Base-by-base conservation (phyloP, 768 basidiomycete species). In the Termitomyces bulborhizus region DNA sequence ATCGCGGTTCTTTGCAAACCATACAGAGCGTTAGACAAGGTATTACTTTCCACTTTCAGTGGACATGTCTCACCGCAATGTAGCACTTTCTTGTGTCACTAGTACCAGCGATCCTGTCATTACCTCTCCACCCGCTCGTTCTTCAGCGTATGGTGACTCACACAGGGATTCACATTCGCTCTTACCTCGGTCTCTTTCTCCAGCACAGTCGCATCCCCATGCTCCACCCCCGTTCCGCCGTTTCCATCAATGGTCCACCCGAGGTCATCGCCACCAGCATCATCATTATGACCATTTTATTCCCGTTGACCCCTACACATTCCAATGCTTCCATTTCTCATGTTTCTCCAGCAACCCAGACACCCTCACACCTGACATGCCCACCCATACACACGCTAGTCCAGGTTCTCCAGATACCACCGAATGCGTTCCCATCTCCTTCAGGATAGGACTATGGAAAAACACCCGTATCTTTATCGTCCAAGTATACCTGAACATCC, bases 151-250 rank as follows among this genome's bases (percentile, higher is more conserved):
- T 46, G 60, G 57, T 26, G 62, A 61, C 50, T 60, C 60, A 2
- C 21, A 21, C 21, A 21, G 21, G 21, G 21, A 21, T 21, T 2
- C 21, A 21, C 21, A 21, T 21, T 21, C 21, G 13, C 54, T 61
- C 1, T 62, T 55, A 6, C 61, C 56, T 34, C 54, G 53, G 8
- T 82, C 81, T 0, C 78, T 78, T 3, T 73, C 79, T 0, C 76
- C 76, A 34, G 76, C 83, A 3, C 74, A 74, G 15, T 73, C 76
- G 7, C 78, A 79, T 27, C 39, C 48, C 24, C 36, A 37, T n/a
- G 68, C 71, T 1, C 66, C 73, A 0, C 88, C 86, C 1, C 86
- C 88, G 0, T 69, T 87, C 0, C 79, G 84, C 9, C 70, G 84
- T 16, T 72, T 88, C 15, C 77, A 78, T 6, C 74, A 77, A 13